A percentile compares a stretch with the other conserved stretches of the same genome.
Conservation (phyloP, 139 green algal genomes). For the Coelastrella sp. region DNA sequence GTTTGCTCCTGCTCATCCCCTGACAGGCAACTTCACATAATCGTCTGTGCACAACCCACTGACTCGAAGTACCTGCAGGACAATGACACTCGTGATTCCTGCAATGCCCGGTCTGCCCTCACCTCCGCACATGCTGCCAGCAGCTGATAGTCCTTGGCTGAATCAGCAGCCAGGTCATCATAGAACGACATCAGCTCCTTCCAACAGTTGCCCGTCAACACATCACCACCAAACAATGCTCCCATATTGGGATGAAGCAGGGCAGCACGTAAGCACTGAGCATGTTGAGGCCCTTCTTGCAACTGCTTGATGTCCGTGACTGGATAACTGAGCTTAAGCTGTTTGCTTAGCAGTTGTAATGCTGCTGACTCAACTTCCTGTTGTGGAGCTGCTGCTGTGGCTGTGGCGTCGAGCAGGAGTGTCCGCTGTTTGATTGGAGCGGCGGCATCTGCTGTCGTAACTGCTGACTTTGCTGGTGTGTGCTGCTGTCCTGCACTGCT, state of each 20-base stretch:
- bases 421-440: not conserved
- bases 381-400: not conserved
- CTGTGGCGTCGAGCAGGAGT: not conserved
- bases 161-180: not conserved
- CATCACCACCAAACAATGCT: not conserved
- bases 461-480: not conserved
- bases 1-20: too few relatives aligned
- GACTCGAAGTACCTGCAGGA: not conserved
- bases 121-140: slow-evolving; percentile 32
- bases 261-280: not conserved
- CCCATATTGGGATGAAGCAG: not conserved
- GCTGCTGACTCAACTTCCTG: slow-evolving; percentile 21
- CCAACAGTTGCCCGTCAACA: not conserved
- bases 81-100: not conserved
- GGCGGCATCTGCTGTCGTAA: not conserved
- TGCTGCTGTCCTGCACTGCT: not conserved
- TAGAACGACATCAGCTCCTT: slow-evolving; percentile 15
- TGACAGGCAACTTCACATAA: not conserved
- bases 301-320: not conserved
- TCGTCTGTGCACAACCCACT: not conserved
- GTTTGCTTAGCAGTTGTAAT: not conserved
- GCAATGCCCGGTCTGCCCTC: not conserved
- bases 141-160: slow-evolving; percentile 25
- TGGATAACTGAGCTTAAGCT: slow-evolving; percentile 4
- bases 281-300: not conserved